Evolutionary conservation across 1,284 basidiomycete species (phyloP).

Genomic region (Phlebopus sp.): DNA sequence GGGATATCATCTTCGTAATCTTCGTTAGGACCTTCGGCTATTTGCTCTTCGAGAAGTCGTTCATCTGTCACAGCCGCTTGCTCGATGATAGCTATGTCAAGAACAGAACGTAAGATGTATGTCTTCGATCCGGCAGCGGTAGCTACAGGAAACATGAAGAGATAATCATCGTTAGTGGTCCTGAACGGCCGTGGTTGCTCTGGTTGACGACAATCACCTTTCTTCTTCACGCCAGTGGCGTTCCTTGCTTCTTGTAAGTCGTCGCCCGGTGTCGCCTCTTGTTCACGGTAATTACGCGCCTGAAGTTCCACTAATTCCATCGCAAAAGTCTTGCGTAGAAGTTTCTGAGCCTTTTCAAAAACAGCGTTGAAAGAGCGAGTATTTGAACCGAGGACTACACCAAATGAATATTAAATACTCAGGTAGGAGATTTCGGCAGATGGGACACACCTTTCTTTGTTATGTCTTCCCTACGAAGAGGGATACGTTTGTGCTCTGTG

Average conservation of each 20-base stretch:
- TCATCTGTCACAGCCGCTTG: constrained; percentile 53
- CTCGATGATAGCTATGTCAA: constrained; percentile 57
- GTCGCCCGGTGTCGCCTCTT: constrained; percentile 41
- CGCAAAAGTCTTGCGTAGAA: constrained; percentile 60
- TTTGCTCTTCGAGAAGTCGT: constrained; percentile 57
- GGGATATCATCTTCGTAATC: constrained; percentile 40
- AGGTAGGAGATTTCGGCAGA: neutral
- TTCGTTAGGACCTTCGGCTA: constrained; percentile 39
- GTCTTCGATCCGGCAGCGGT: constrained; percentile 60
- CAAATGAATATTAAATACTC: neutral
- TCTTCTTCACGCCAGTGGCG: constrained; percentile 57
- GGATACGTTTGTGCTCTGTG: constrained; percentile 57
- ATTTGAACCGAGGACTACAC: constrained; percentile 56
- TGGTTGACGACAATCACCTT: constrained; percentile 30
- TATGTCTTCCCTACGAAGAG: constrained; percentile 71
- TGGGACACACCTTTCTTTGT: constrained; percentile 63
- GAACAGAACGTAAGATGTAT: constrained; percentile 69
- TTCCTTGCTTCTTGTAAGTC: constrained; percentile 37
- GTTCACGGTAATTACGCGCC: constrained; percentile 54
- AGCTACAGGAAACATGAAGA: constrained; percentile 34
- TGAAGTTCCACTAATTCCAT: constrained; percentile 77
- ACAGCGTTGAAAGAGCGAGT: constrained; percentile 57
- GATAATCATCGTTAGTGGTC: neutral
- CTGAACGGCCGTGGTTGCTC: neutral
- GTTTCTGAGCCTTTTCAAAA: constrained; percentile 55